Base-by-base conservation (phyloP, 805 yeast genomes). In the Cyberlindnera maclurae region DNA sequence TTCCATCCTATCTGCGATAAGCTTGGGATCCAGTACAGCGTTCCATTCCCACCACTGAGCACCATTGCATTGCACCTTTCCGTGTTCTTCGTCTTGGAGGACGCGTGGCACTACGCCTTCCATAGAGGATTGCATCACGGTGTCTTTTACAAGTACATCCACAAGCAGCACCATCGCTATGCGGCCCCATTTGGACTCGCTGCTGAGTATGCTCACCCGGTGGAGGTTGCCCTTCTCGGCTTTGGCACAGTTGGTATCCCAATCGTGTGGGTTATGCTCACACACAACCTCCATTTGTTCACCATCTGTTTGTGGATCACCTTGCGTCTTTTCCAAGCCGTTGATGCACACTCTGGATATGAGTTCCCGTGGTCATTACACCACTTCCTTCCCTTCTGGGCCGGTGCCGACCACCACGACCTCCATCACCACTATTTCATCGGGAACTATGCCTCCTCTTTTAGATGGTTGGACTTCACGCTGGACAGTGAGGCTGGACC, bases 151-250 rank as follows among this genome's bases (percentile, higher is more conserved):
- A 87, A 84, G 68, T 76, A 81, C 62, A 86, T 90, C 52, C 98
- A 90, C 71, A 90, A 90, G 68, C 96, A 88, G 70, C 98, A 90
- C 65, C 98, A 90, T 68, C 79, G 89, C 62, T 90, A 89, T 60
- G 96, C 97, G 16, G 97, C 97, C 32, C 98, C 98, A 33, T 90
- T 90, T 57, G 98, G 98, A 29, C 67, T 90, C 42, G 81, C 97
- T 43, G 97, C 97, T 36, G 98, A 90, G 68, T 90, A 90, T 60
- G 97, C 97, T 26, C 97, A 90, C 59, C 97, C 98, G n/a, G 72
- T 83, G 26, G 98, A 90, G 67, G 95, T 90, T 28, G 75, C 84
- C 67, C 71, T 86, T 37, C 69, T 90, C 44, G 98, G 98, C 37
- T 75, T 86, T 47, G 98, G 98, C 45, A 90, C 98, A 31, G 96